Conservation (phyloP, 1,139 yeast species). For the Saccharomycopsis crataegensis region DNA sequence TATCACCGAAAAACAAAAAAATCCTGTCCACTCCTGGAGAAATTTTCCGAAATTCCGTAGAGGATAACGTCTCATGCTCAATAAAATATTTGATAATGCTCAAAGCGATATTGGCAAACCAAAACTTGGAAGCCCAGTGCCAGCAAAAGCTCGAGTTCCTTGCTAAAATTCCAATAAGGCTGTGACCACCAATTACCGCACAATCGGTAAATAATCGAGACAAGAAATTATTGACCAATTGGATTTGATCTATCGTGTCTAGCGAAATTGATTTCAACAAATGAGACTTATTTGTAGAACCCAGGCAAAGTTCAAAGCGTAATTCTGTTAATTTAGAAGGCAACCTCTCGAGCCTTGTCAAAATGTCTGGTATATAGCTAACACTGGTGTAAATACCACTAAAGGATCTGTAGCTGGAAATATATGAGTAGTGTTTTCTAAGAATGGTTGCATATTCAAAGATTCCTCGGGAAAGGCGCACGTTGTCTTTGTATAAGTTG, state of each 20-base stretch:
- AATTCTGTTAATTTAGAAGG: not conserved
- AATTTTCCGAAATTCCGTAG: no score
- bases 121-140: constrained; percentile 18
- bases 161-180: constrained; percentile 3
- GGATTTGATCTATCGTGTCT: constrained; percentile 8
- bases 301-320: not conserved
- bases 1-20: not conserved
- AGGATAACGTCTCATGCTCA: not conserved
- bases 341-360: not conserved
- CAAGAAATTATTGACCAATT: constrained; percentile 14
- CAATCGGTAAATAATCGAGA: constrained; percentile 17
- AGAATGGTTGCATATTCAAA: constrained; percentile 9
- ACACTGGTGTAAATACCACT: constrained; percentile 5
- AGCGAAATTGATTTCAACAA: not conserved
- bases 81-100: constrained; percentile 5
- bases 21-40: not conserved
- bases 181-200: constrained; percentile 19
- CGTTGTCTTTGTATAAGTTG: constrained; percentile 4
- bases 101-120: constrained; percentile 16
- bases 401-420: constrained; percentile 16
- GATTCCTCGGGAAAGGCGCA: not conserved
- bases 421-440: constrained; percentile 13
- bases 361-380: constrained; percentile 14
- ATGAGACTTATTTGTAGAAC: not conserved
- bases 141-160: constrained; percentile 10